These are phyloP conservation scores for Zygotorulaspora florentina DNA, from an alignment of 805 yeast species.

Conservation along the genomic window DNA sequence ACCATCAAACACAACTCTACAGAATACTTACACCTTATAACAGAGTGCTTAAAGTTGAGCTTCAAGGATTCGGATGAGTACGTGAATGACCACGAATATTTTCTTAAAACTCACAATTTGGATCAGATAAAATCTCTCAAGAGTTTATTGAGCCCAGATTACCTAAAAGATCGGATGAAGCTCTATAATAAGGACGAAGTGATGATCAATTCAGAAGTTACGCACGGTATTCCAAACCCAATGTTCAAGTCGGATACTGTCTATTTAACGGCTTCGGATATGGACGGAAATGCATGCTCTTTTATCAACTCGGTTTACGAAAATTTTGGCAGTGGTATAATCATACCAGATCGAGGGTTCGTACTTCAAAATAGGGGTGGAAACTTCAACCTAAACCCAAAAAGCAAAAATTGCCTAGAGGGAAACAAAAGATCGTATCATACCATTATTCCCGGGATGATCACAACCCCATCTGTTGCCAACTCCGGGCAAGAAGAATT, in stretches of 20 bases:
- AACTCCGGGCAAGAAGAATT: constrained; percentile 31
- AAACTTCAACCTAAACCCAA: constrained; percentile 60
- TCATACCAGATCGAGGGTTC: constrained; percentile 62
- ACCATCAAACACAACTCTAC: constrained; percentile 58
- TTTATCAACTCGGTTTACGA: constrained; percentile 72
- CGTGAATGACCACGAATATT: constrained; percentile 57
- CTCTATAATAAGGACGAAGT: constrained; percentile 41
- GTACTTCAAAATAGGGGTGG: constrained; percentile 72
- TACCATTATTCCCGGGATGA: constrained; percentile 79
- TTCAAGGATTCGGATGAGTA: constrained; percentile 73
- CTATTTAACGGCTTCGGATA: constrained; percentile 60
- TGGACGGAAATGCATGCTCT: constrained; percentile 74
- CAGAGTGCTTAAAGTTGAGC: constrained; percentile 66
- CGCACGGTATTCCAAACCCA: constrained; percentile 55
- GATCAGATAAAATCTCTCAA: constrained; percentile 1
- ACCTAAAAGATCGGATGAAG: constrained; percentile 47
- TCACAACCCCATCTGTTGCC: constrained; percentile 40
- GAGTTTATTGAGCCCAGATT: constrained; percentile 43
- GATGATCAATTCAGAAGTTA: constrained; percentile 40
- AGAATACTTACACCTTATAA: constrained; percentile 64
- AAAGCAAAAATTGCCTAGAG: constrained; percentile 55
- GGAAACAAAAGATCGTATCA: constrained; percentile 76
- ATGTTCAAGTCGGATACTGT: constrained; percentile 64
- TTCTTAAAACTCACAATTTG: constrained; percentile 28
- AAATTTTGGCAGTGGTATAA: constrained; percentile 65